These are phyloP conservation scores for Talaromyces sp. DNA, from an alignment of 2,329 filamentous ascomycete genomes.

Conservation along the genomic window DNA sequence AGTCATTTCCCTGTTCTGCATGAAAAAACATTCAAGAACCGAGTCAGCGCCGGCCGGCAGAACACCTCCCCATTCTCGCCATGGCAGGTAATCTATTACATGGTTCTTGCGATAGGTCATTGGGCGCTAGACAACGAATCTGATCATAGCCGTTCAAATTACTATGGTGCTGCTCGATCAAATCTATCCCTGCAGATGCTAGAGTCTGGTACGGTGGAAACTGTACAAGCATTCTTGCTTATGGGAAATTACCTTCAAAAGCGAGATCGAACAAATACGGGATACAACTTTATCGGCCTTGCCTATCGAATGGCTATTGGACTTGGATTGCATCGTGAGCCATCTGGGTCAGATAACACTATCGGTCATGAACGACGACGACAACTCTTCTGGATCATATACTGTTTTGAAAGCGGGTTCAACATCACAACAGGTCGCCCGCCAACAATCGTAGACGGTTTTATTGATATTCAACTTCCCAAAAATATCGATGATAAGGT, in stretches of 20 bases:
- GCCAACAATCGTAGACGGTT: slow-evolving; percentile 38
- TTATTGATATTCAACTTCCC: slow-evolving; percentile 26
- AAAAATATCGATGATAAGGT: slow-evolving; percentile 24
- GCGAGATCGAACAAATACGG: slow-evolving; percentile 54
- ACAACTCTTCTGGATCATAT: slow-evolving; percentile 30
- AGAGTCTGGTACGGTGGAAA: slow-evolving; percentile 34
- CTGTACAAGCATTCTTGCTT: slow-evolving; percentile 36
- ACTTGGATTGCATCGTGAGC: slow-evolving; percentile 54
- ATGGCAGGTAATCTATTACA: slow-evolving; percentile 29
- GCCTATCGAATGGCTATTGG: slow-evolving; percentile 55
- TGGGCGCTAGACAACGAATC: slow-evolving; percentile 18
- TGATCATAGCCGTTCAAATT: slow-evolving; percentile 10
- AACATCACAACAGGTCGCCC: slow-evolving; percentile 34
- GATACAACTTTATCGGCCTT: slow-evolving; percentile 56
- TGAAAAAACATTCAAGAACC: slow-evolving; percentile 29
- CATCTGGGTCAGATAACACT: background rate
- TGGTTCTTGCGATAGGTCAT: slow-evolving; percentile 30
- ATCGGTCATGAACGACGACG: slow-evolving; percentile 21
- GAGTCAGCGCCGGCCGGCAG: slow-evolving; percentile 12
- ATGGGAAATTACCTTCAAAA: slow-evolving; percentile 56
- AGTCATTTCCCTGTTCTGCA: slow-evolving; percentile 31
- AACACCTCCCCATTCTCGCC: slow-evolving; percentile 13
- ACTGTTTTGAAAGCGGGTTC: slow-evolving; percentile 36
- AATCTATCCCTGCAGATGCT: slow-evolving; percentile 30
- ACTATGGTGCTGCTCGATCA: slow-evolving; percentile 25